A percentile compares a stretch with the other conserved stretches of the same genome.
phyloP scores from a whole-genome alignment of 176 grass and related monocot species.

The Cenchrus fungigraminus region DNA sequence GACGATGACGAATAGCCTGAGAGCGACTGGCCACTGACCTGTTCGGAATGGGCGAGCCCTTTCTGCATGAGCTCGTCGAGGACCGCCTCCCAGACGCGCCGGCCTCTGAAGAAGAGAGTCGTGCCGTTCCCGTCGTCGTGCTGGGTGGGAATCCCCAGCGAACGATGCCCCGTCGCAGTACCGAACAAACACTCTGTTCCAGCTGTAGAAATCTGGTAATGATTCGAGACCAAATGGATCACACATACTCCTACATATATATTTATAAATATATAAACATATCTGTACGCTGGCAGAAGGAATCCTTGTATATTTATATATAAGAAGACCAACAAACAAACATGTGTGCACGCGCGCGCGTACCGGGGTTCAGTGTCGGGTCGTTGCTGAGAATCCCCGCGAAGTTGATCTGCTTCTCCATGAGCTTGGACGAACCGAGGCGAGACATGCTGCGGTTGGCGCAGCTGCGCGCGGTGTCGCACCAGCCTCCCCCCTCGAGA shows the following conservation, averaged over 20 bases:
- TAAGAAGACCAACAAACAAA: neutral
- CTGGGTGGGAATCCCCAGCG: conserved; percentile 59
- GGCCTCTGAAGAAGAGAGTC: conserved; percentile 69
- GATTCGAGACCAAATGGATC: too few relatives aligned
- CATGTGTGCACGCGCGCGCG: neutral
- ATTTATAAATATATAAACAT: too few relatives aligned
- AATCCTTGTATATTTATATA: neutral
- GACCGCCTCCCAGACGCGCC: conserved; percentile 66
- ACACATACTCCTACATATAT: too few relatives aligned
- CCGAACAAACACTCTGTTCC: conserved; percentile 72
- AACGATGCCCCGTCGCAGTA: conserved; percentile 86
- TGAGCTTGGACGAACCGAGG: conserved; percentile 58
- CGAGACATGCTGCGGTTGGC: conserved; percentile 19
- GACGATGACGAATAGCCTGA: neutral
- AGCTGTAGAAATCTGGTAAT: conserved; percentile 68
- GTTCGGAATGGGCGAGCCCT: conserved; percentile 57
- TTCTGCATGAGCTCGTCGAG: conserved; percentile 62
- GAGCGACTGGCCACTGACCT: conserved; percentile 14
- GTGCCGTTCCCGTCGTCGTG: conserved; percentile 38
- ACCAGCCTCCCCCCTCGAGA: conserved; percentile 51
- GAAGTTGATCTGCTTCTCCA: conserved; percentile 44
- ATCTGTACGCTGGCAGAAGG: neutral
- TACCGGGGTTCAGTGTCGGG: conserved; percentile 63
- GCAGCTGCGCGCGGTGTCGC: neutral
- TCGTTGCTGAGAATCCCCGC: conserved; percentile 64